Evolutionary conservation across 108 stramenopile genomes (phyloP).

Genomic region (Skeletonema marinoi): DNA sequence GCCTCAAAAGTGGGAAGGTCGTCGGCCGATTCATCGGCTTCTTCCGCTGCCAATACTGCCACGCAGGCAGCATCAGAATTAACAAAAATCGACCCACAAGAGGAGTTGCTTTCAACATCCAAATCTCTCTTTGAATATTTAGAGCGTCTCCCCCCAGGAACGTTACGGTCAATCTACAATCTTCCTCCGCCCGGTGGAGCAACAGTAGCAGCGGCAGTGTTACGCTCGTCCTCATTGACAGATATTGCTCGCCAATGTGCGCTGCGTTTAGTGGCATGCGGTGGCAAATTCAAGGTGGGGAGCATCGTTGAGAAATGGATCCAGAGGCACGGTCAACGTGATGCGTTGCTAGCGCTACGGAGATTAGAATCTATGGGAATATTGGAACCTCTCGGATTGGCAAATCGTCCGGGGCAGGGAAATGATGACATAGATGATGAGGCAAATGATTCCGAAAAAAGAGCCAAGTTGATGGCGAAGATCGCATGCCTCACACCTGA

Average conservation of each 20-base stretch:
- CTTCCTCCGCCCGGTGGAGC: conserved; percentile 36
- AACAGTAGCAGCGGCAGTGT: conserved; percentile 31
- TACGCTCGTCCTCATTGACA: conserved; percentile 37
- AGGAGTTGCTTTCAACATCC: conserved; percentile 30
- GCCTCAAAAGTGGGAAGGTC: not conserved
- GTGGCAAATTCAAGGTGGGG: conserved; percentile 35
- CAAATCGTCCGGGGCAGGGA: conserved; percentile 14
- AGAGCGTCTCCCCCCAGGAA: conserved; percentile 25
- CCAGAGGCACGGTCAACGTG: conserved; percentile 21
- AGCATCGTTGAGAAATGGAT: conserved; percentile 37
- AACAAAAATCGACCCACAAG: conserved; percentile 5
- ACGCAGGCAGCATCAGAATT: conserved; percentile 2
- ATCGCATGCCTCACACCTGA: conserved; percentile 32
- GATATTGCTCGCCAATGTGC: conserved; percentile 38
- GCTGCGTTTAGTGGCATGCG: conserved; percentile 40
- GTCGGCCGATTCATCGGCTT: not conserved
- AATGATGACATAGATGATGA: conserved; percentile 14
- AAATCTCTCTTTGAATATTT: conserved; percentile 47
- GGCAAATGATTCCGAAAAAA: conserved; percentile 17
- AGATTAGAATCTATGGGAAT: conserved; percentile 44
- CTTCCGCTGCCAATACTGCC: not conserved
- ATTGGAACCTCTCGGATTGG: conserved; percentile 30
- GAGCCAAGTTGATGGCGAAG: conserved; percentile 33
- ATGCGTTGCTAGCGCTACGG: conserved; percentile 28
- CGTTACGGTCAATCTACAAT: conserved; percentile 36